Percentiles rank a stretch among this genome's conserved stretches.
Conservation (phyloP, 495 filamentous ascomycete species). For the Oleoguttula mirabilis region DNA sequence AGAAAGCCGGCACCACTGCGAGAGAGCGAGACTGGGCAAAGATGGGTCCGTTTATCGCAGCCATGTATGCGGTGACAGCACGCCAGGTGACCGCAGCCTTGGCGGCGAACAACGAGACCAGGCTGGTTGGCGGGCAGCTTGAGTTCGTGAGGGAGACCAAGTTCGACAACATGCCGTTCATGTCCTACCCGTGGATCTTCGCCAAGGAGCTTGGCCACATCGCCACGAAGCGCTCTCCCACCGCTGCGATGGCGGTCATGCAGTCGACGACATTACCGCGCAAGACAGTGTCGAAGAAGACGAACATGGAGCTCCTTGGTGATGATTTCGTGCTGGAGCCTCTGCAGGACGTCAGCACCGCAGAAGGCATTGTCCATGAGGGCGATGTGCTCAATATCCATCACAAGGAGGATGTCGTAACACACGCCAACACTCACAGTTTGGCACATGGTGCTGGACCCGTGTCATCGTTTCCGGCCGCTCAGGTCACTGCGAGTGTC, state of each 20-base stretch:
- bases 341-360: conserved; percentile 4
- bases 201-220: conserved; percentile 48
- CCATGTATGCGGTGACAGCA: conserved; percentile 76
- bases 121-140: conserved; percentile 25
- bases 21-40: conserved; percentile 35
- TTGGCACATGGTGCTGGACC: no score
- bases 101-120: conserved; percentile 28
- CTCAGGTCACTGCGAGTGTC: no score
- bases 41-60: conserved; percentile 62
- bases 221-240: conserved; percentile 5
- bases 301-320: not conserved
- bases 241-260: not conserved
- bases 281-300: not conserved
- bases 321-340: conserved; percentile 1
- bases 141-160: no score
- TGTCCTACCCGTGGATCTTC: conserved; percentile 93
- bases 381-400: conserved; percentile 2
- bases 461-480: no score
- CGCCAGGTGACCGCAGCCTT: conserved; percentile 51
- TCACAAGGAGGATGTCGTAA: no score
- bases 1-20: conserved; percentile 42
- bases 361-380: conserved; percentile 5
- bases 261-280: not conserved
- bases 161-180: conserved; percentile 53
- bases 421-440: no score